Conservation (phyloP, 2,329 filamentous ascomycete species). For the Furcasterigmium furcatum region DNA sequence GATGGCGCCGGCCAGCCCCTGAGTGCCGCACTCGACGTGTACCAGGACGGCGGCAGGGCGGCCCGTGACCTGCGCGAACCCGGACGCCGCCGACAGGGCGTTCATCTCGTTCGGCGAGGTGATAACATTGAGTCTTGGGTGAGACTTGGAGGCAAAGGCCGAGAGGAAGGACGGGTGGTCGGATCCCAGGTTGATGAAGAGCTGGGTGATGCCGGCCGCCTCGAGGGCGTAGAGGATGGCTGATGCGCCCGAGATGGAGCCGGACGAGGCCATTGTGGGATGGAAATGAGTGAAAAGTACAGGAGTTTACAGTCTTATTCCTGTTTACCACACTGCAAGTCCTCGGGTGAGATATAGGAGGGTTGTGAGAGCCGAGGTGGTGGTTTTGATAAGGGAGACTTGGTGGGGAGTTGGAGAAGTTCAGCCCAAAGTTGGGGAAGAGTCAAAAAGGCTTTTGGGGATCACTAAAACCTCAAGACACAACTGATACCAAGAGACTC, state of each 20-base stretch:
- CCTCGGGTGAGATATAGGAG: too few relatives aligned
- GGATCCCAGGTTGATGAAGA: constrained; percentile 51
- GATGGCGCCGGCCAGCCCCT: constrained; percentile 18
- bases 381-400: too few relatives aligned
- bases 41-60: constrained; percentile 20
- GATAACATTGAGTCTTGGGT: constrained; percentile 18
- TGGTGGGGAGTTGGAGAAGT: too few relatives aligned
- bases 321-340: too few relatives aligned
- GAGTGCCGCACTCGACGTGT: constrained; percentile 23
- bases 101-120: constrained; percentile 27
- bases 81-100: constrained; percentile 16
- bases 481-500: too few relatives aligned
- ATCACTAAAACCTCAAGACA: too few relatives aligned
- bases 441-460: too few relatives aligned
- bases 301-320: too few relatives aligned
- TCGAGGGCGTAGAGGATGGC: constrained; percentile 66
- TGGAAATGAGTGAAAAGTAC: too few relatives aligned
- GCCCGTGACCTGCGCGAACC: constrained; percentile 21
- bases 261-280: neutral
- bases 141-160: constrained; percentile 20
- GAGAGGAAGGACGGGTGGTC: constrained; percentile 33
- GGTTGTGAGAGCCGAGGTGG: too few relatives aligned
- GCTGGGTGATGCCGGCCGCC: constrained; percentile 50
- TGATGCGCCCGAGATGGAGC: constrained; percentile 50
- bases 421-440: too few relatives aligned